phyloP scores from a whole-genome alignment of 352 stramenopile species.

The Phytophthora aleatoria region DNA sequence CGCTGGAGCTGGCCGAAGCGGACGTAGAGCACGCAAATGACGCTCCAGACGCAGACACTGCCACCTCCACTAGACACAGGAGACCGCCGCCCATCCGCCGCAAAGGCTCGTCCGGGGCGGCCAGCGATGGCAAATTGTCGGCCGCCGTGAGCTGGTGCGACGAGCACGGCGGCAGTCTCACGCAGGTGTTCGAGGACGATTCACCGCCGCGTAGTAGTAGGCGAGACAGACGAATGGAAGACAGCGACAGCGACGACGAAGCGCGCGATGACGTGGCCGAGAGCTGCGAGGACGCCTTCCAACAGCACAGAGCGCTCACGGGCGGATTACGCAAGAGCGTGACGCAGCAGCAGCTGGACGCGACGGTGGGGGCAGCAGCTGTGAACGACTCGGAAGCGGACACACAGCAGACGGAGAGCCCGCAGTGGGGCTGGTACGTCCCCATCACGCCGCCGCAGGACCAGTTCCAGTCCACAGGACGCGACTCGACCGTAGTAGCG shows the following conservation, averaged over 20 bases:
- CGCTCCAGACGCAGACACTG: neutral
- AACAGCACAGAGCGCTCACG: conserved; percentile 19
- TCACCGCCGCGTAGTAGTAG: neutral
- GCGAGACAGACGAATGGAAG: conserved; percentile 12
- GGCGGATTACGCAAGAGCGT: conserved; percentile 33
- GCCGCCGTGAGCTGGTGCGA: conserved; percentile 83
- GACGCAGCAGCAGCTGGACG: conserved; percentile 33
- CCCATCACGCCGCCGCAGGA: conserved; percentile 85
- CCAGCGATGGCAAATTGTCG: conserved; percentile 53
- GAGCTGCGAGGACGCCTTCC: conserved; percentile 13
- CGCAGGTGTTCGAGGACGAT: conserved; percentile 72
- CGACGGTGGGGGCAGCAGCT: neutral
- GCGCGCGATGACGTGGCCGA: conserved; percentile 33
- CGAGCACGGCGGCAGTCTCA: conserved; percentile 78
- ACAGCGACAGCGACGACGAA: conserved; percentile 42
- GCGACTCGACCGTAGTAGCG: conserved; percentile 6
- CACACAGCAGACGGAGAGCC: conserved; percentile 63
- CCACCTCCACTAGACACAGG: neutral
- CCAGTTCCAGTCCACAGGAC: conserved; percentile 34
- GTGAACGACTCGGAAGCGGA: conserved; percentile 24
- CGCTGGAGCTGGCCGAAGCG: conserved; percentile 36
- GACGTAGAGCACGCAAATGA: conserved; percentile 13
- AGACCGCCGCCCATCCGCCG: conserved; percentile 10
- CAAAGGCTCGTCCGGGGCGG: conserved; percentile 22
- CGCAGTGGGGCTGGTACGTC: conserved; percentile 89